Evolutionary conservation across 2,329 filamentous ascomycete species (phyloP).

Genomic region (Aspergillus sp.): DNA sequence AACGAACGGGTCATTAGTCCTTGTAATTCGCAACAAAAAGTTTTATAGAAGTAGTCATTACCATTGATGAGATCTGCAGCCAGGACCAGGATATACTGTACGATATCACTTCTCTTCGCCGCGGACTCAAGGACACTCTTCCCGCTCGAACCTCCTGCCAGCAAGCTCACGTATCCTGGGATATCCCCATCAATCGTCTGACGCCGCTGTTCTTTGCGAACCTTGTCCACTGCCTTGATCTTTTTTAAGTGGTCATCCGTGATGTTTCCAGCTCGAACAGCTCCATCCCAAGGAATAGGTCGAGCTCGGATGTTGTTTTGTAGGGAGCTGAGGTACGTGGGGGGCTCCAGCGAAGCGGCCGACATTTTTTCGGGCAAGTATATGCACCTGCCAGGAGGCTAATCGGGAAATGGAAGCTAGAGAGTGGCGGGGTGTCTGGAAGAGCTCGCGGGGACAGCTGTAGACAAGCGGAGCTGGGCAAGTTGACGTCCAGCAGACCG

Average conservation of each 20-base stretch:
- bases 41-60: slow-evolving; percentile 41
- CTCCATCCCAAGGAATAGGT: slow-evolving; percentile 96
- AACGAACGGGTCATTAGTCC: neutral
- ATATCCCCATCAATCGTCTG: slow-evolving; percentile 79
- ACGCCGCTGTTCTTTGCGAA: slow-evolving; percentile 85
- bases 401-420: slow-evolving; percentile 9
- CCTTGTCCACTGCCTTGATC: slow-evolving; percentile 96
- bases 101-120: slow-evolving; percentile 80
- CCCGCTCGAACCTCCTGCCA: slow-evolving; percentile 67
- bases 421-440: slow-evolving; percentile 5
- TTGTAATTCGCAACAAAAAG: neutral
- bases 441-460: neutral
- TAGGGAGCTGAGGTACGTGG: slow-evolving; percentile 81
- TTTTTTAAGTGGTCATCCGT: slow-evolving; percentile 91
- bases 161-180: slow-evolving; percentile 74
- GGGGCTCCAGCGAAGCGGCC: slow-evolving; percentile 85
- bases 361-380: slow-evolving; percentile 16
- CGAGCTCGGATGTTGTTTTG: slow-evolving; percentile 97
- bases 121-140: slow-evolving; percentile 82
- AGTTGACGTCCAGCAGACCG: slow-evolving; percentile 12
- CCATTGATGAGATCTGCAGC: slow-evolving; percentile 83
- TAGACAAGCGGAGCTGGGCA: neutral
- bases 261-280: slow-evolving; percentile 88
- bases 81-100: slow-evolving; percentile 92
- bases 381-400: slow-evolving; percentile 11